A percentile compares a stretch with the other conserved stretches of the same genome.
These are phyloP conservation scores for Pleurotus salmoneostramineus DNA, from an alignment of 768 basidiomycete species.

Conservation along the genomic window DNA sequence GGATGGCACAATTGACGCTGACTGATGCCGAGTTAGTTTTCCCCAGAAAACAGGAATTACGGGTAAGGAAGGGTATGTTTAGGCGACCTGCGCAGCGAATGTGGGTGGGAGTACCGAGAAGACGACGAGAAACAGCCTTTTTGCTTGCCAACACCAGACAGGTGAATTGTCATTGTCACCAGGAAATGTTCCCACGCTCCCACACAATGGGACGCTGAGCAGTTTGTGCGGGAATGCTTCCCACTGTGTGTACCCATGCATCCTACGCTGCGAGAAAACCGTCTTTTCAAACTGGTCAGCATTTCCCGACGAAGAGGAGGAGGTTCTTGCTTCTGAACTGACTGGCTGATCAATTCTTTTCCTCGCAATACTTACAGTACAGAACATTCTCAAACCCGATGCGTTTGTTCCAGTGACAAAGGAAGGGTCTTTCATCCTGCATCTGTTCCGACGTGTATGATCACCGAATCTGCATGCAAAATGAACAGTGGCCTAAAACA, in stretches of 20 bases:
- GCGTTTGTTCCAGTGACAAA: too few species aligned
- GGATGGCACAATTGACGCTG: neutral
- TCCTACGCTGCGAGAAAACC: too few species aligned
- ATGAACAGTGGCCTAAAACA: too few species aligned
- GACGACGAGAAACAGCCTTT: neutral
- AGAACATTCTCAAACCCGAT: too few species aligned
- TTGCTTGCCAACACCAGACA: slow-evolving; percentile 4
- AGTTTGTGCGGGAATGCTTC: neutral
- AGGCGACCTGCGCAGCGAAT: slow-evolving; percentile 5
- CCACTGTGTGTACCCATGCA: neutral
- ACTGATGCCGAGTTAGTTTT: neutral
- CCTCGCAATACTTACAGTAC: too few species aligned
- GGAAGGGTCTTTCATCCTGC: too few species aligned
- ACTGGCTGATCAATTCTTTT: too few species aligned
- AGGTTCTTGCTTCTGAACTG: too few species aligned
- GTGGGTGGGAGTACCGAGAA: neutral
- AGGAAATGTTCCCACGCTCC: slow-evolving; percentile 5
- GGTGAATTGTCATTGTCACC: slow-evolving; percentile 3
- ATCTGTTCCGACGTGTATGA: too few species aligned
- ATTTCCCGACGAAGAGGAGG: too few species aligned
- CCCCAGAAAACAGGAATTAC: neutral
- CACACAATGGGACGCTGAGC: neutral
- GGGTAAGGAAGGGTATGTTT: neutral
- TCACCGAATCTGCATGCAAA: too few species aligned
- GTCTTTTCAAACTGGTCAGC: too few species aligned